These are phyloP conservation scores for Kandelia obovata DNA, from an alignment of 345 rosid genomes.

Conservation along the genomic window DNA sequence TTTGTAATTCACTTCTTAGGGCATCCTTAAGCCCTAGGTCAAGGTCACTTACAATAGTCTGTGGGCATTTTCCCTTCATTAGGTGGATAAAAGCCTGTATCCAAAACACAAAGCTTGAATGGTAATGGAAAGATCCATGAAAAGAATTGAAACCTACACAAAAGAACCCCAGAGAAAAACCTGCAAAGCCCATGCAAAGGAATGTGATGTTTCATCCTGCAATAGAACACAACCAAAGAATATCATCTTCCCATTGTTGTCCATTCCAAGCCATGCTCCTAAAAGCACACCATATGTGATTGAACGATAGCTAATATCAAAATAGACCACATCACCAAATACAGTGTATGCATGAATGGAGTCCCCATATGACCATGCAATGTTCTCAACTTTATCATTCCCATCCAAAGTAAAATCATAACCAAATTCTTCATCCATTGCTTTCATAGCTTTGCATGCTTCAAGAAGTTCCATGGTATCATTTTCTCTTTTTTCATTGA, in stretches of 20 bases:
- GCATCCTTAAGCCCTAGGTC: constrained; percentile 79
- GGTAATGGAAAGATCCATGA: constrained; percentile 37
- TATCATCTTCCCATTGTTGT: constrained; percentile 59
- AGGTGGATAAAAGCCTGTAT: constrained; percentile 76
- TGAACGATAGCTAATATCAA: constrained; percentile 75
- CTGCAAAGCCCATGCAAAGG: constrained; percentile 93
- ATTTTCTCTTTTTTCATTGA: constrained; percentile 64
- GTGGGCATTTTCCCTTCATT: constrained; percentile 74
- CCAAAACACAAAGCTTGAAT: not conserved
- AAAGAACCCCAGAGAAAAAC: constrained; percentile 27
- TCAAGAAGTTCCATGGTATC: constrained; percentile 72
- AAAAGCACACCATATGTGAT: constrained; percentile 77
- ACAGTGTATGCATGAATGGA: constrained; percentile 49
- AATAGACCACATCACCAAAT: constrained; percentile 74
- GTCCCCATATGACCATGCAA: constrained; percentile 87
- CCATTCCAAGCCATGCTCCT: constrained; percentile 79
- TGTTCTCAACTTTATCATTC: constrained; percentile 66
- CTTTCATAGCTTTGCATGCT: constrained; percentile 63
- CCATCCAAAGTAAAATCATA: constrained; percentile 66
- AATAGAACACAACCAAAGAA: constrained; percentile 76
- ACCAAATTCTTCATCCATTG: constrained; percentile 59
- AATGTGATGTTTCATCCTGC: constrained; percentile 67
- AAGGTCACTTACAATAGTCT: constrained; percentile 74
- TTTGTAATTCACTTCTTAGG: constrained; percentile 68
- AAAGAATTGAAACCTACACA: constrained; percentile 31